Conservation (phyloP, 257 asterid genomes). For the Ocimum tenuiflorum region DNA sequence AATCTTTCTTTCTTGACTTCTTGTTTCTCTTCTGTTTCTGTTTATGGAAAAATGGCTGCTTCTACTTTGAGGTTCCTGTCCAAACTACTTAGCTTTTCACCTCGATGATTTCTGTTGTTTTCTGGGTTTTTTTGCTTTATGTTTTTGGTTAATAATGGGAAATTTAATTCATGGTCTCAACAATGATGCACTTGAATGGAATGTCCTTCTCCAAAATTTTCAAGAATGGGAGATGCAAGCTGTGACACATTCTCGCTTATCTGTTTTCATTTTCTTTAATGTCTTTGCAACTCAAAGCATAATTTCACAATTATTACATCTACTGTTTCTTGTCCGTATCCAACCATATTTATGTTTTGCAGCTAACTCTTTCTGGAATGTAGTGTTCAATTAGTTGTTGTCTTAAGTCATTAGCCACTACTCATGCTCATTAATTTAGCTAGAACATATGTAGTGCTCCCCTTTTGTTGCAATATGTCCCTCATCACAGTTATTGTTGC, state of each 20-base stretch:
- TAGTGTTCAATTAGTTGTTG: slow-evolving; percentile 15
- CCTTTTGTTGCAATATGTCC: background rate
- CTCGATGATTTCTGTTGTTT: slow-evolving; percentile 7
- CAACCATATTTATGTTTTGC: slow-evolving; percentile 13
- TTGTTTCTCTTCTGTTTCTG: background rate
- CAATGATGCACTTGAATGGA: too few relatives aligned
- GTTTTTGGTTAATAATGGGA: background rate
- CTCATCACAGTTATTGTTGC: slow-evolving; percentile 31
- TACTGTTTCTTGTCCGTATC: slow-evolving; percentile 12
- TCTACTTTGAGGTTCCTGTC: slow-evolving; percentile 19
- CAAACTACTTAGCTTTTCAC: slow-evolving; percentile 9
- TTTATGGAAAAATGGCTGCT: background rate
- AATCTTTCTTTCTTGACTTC: background rate
- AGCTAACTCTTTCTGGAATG: slow-evolving; percentile 19
- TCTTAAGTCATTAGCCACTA: slow-evolving; percentile 10
- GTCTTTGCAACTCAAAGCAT: background rate
- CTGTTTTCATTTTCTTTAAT: background rate
- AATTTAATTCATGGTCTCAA: background rate
- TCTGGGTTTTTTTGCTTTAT: background rate
- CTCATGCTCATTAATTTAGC: slow-evolving; percentile 13
- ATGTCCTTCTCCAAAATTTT: background rate
- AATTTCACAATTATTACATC: slow-evolving; percentile 22
- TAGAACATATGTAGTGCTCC: slow-evolving; percentile 1
- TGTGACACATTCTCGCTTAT: background rate
- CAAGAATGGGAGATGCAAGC: background rate